phyloP scores from a whole-genome alignment of 1,139 yeast genomes.

The Zygosaccharomyces pseudobailii region DNA sequence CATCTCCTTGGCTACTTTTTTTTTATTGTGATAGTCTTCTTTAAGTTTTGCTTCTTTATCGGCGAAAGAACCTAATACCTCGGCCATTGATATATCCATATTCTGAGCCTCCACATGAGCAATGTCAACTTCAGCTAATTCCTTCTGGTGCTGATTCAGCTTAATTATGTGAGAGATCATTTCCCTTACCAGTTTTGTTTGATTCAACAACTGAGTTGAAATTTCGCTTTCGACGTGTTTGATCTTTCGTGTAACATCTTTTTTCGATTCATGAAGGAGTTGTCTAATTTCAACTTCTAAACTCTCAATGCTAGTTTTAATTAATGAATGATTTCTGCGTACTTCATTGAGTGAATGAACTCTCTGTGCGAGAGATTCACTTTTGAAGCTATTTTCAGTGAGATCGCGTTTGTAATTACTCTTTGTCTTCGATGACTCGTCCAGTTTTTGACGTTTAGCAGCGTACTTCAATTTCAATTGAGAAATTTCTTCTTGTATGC shows the following conservation, averaged over 20 bases:
- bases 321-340: constrained; percentile 19
- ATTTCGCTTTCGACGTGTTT: constrained; percentile 32
- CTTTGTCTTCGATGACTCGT: constrained; percentile 22
- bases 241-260: constrained; percentile 28
- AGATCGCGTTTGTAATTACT: constrained; percentile 19
- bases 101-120: constrained; percentile 22
- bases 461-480: constrained; percentile 13
- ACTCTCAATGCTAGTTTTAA: constrained; percentile 20
- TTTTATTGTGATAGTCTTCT: constrained; percentile 40
- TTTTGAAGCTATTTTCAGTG: constrained; percentile 15
- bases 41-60: constrained; percentile 34
- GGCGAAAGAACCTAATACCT: constrained; percentile 21
- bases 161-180: constrained; percentile 11
- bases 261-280: constrained; percentile 22
- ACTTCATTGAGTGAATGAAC: constrained; percentile 18
- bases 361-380: constrained; percentile 14
- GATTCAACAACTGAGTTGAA: constrained; percentile 9
- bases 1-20: constrained; percentile 40
- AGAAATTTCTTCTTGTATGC: constrained; percentile 23
- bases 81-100: constrained; percentile 21
- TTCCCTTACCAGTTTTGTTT: constrained; percentile 15
- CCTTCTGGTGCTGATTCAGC: constrained; percentile 17
- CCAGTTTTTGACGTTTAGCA: constrained; percentile 23
- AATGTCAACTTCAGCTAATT: constrained; percentile 14
- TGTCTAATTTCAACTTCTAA: constrained; percentile 30